Evolutionary conservation across 2,329 filamentous ascomycete species (phyloP).

Genomic region (Aspergillus pseudoglaucus): DNA sequence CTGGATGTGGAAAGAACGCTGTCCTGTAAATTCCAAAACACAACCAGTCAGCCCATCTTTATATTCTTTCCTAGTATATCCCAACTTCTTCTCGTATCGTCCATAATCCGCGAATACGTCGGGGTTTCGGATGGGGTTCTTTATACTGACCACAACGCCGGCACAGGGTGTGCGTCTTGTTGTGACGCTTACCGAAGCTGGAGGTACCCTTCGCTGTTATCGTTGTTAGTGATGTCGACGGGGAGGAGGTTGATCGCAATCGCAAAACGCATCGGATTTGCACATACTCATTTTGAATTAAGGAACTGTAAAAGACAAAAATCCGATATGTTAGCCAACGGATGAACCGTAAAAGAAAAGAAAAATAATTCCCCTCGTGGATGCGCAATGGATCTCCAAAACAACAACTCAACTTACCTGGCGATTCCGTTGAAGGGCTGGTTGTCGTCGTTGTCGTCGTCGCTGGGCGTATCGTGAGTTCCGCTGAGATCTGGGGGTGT

Average conservation of each 20-base stretch:
- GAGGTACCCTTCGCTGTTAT: constrained; percentile 63
- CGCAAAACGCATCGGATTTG: constrained; percentile 17
- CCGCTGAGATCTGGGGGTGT: constrained; percentile 24
- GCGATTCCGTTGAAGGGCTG: constrained; percentile 42
- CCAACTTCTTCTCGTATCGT: constrained; percentile 2
- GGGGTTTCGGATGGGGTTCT: constrained; percentile 9
- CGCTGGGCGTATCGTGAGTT: constrained; percentile 38
- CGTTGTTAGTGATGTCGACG: constrained; percentile 37
- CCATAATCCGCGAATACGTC: constrained; percentile 10
- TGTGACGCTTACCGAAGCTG: constrained; percentile 77
- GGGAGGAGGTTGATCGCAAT: constrained; percentile 14
- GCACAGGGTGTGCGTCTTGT: constrained; percentile 98
- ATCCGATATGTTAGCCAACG: constrained; percentile 1
- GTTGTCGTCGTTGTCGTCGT: constrained; percentile 40
- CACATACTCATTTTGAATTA: constrained; percentile 56
- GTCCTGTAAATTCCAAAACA: constrained; percentile 52
- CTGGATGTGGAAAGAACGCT: constrained; percentile 97
- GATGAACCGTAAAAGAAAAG: background rate
- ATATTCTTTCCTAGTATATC: constrained; percentile 6
- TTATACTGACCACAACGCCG: constrained; percentile 85
- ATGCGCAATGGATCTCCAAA: background rate
- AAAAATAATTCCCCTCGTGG: background rate
- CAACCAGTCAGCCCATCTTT: constrained; percentile 28
- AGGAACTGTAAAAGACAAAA: constrained; percentile 31
- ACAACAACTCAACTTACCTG: constrained; percentile 29